Conservation (phyloP, 768 basidiomycete genomes). For the Mycena pura region DNA sequence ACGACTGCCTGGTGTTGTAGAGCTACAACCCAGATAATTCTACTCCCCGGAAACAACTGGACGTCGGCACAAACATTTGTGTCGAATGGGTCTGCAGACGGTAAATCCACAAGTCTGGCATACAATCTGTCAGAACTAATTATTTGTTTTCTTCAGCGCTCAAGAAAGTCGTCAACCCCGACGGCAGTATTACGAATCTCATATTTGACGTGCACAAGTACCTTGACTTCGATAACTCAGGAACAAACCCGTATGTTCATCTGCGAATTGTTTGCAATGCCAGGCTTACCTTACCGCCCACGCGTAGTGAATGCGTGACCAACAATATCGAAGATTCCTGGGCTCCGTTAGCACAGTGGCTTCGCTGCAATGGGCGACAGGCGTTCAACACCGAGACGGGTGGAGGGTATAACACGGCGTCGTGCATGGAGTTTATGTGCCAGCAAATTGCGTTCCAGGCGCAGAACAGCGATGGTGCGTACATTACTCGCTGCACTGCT, state of each 20-base stretch:
- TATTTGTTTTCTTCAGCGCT: conserved; percentile 40
- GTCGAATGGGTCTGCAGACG: conserved; percentile 54
- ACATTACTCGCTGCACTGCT: neutral
- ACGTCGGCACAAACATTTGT: conserved; percentile 59
- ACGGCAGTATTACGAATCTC: conserved; percentile 51
- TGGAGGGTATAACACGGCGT: conserved; percentile 54
- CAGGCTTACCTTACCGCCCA: conserved; percentile 31
- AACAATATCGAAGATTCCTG: conserved; percentile 58
- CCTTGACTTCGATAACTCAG: conserved; percentile 60
- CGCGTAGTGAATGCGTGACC: conserved; percentile 52
- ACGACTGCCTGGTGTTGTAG: conserved; percentile 29
- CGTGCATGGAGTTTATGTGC: conserved; percentile 52
- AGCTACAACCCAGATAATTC: conserved; percentile 60
- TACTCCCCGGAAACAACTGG: conserved; percentile 66
- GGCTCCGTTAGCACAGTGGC: conserved; percentile 54
- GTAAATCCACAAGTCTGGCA: neutral
- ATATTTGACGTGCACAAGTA: conserved; percentile 72
- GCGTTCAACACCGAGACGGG: conserved; percentile 69
- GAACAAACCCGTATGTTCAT: conserved; percentile 32
- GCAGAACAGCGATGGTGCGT: conserved; percentile 54
- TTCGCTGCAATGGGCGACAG: conserved; percentile 55
- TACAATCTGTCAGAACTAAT: neutral
- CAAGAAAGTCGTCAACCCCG: conserved; percentile 49
- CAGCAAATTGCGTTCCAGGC: conserved; percentile 55
- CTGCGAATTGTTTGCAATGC: neutral